A percentile compares a stretch with the other conserved stretches of the same genome.
These are phyloP conservation scores for Metarhizium robertsii DNA, from an alignment of 2,329 filamentous ascomycete species.

Conservation along the genomic window DNA sequence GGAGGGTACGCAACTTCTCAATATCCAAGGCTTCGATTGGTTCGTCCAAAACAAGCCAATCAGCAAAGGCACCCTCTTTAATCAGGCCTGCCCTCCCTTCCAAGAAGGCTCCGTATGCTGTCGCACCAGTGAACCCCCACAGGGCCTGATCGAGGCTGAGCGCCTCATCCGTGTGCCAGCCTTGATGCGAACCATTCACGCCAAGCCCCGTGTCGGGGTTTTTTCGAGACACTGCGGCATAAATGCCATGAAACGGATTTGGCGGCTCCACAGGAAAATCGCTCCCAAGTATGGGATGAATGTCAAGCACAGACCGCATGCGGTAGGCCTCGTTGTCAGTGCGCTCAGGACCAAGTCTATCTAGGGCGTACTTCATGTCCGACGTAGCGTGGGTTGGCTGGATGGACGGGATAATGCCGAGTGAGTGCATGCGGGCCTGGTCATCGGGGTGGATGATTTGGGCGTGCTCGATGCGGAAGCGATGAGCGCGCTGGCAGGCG, in stretches of 20 bases:
- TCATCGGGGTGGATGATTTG: conserved; percentile 62
- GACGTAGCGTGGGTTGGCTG: conserved; percentile 57
- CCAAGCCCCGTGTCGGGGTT: conserved; percentile 47
- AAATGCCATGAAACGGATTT: conserved; percentile 58
- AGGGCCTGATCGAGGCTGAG: conserved; percentile 51
- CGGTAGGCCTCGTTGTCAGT: conserved; percentile 50
- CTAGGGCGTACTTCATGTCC: conserved; percentile 58
- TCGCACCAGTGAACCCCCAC: conserved; percentile 50
- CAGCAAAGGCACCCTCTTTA: conserved; percentile 50
- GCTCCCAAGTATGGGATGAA: conserved; percentile 50
- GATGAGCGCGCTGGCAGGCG: conserved; percentile 42
- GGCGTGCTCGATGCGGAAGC: conserved; percentile 61
- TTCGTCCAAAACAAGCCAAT: conserved; percentile 61
- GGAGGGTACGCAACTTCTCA: conserved; percentile 43
- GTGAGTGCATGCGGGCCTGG: conserved; percentile 45
- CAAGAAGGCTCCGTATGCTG: conserved; percentile 49
- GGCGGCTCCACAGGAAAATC: conserved; percentile 66
- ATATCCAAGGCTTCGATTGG: conserved; percentile 40
- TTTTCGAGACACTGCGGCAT: conserved; percentile 54
- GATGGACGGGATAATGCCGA: conserved; percentile 53
- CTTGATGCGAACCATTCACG: conserved; percentile 33
- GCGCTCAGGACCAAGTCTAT: conserved; percentile 47
- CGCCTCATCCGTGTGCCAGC: conserved; percentile 52
- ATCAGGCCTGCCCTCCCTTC: conserved; percentile 52
- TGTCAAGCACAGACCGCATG: conserved; percentile 51